Percentiles rank a stretch among this genome's conserved stretches.
These are phyloP conservation scores for Neofusicoccum ribis DNA, from an alignment of 2,329 filamentous ascomycete genomes.

Conservation along the genomic window DNA sequence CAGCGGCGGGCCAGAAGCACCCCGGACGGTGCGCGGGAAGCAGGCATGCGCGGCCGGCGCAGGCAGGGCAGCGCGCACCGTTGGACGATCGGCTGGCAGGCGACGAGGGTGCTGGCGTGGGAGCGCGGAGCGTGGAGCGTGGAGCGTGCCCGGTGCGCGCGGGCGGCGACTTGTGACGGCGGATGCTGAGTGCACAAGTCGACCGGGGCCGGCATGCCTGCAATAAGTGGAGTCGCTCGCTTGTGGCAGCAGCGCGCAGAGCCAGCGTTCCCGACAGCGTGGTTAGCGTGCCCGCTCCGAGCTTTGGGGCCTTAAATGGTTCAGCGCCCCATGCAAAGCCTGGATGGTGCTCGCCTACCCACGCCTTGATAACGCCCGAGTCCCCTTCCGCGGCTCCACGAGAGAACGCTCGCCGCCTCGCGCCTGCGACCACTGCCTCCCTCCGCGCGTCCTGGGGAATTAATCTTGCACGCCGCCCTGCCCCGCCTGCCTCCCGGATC, in stretches of 20 bases:
- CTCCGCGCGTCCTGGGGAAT: neutral
- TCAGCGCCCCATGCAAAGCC: constrained; percentile 11
- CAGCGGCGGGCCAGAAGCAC: neutral
- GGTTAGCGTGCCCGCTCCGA: constrained; percentile 18
- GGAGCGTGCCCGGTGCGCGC: neutral
- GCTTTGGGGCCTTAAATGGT: constrained; percentile 18
- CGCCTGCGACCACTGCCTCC: neutral
- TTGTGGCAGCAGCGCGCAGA: constrained; percentile 10
- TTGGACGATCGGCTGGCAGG: constrained; percentile 9
- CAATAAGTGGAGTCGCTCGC: constrained; percentile 18
- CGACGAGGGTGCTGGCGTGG: too few species aligned
- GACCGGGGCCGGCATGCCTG: constrained; percentile 11
- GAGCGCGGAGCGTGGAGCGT: too few species aligned
- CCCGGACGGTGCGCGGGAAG: neutral
- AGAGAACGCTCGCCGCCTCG: neutral
- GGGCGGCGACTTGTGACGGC: constrained; percentile 11
- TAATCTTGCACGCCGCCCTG: neutral
- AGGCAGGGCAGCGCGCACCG: neutral
- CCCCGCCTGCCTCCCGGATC: neutral
- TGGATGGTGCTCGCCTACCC: constrained; percentile 11
- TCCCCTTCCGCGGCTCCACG: neutral
- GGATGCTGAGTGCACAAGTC: constrained; percentile 17
- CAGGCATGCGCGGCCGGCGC: neutral
- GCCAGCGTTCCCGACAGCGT: constrained; percentile 15
- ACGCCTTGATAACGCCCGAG: constrained; percentile 7